Evolutionary conservation across 2,329 filamentous ascomycete species (phyloP).

Genomic region (Penicillium sp.): DNA sequence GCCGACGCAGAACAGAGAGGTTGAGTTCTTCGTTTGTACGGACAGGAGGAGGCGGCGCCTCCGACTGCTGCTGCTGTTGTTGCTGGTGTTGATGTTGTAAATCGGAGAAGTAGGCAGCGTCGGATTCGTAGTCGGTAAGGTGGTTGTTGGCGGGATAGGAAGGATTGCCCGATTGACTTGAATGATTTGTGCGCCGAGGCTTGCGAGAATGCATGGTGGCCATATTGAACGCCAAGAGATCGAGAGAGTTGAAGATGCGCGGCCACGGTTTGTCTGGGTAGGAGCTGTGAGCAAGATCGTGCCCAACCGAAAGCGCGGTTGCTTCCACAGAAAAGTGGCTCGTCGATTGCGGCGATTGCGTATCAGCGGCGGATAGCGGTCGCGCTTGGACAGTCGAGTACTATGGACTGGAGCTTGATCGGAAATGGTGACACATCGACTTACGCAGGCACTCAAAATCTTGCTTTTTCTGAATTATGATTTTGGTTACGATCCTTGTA

Average conservation of each 20-base stretch:
- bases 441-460: no score
- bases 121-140: conserved; percentile 59
- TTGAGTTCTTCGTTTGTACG: conserved; percentile 84
- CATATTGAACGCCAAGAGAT: neutral
- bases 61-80: conserved; percentile 13
- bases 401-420: neutral
- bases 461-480: no score
- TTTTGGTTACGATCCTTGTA: no score
- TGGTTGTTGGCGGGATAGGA: conserved; percentile 13
- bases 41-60: conserved; percentile 36
- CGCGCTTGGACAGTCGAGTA: neutral
- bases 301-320: no score
- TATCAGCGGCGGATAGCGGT: no score
- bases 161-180: conserved; percentile 6
- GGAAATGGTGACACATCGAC: no score
- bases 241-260: neutral
- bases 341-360: no score
- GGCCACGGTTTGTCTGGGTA: no score
- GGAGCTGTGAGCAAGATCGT: neutral
- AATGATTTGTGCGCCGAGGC: conserved; percentile 27
- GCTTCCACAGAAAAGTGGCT: no score
- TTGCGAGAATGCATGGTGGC: conserved; percentile 29
- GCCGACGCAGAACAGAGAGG: conserved; percentile 72
- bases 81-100: conserved; percentile 18
- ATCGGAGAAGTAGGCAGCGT: conserved; percentile 48